Evolutionary conservation across 345 rosid species (phyloP).

Genomic region (Hirschfeldia incana): DNA sequence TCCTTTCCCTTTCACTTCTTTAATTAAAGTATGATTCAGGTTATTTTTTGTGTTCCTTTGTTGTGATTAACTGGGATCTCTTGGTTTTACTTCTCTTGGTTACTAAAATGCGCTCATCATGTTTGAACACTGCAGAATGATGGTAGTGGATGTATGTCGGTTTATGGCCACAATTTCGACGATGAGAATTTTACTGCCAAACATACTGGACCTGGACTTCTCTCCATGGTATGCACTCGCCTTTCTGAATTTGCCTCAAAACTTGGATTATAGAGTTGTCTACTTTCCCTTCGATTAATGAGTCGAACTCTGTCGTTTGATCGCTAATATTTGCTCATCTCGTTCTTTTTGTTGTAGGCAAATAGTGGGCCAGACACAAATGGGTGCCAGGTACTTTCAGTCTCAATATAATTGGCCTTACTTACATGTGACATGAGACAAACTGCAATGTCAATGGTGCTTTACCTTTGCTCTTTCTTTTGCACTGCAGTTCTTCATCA

Average conservation of each 20-base stretch:
- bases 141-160: constrained; percentile 90
- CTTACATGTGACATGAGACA: too few relatives aligned
- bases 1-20: not conserved
- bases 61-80: not conserved
- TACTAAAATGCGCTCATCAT: too few relatives aligned
- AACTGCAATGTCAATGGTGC: too few relatives aligned
- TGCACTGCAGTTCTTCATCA: too few relatives aligned
- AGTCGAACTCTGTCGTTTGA: too few relatives aligned
- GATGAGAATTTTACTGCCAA: constrained; percentile 89
- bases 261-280: too few relatives aligned
- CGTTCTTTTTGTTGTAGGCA: constrained; percentile 51
- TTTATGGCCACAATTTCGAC: constrained; percentile 81
- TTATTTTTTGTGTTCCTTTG: too few relatives aligned
- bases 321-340: not conserved
- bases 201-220: constrained; percentile 95
- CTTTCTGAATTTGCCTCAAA: not conserved
- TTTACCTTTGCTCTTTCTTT: too few relatives aligned
- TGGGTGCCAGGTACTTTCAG: constrained; percentile 73
- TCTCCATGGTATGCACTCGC: constrained; percentile 68
- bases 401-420: not conserved
- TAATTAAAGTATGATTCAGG: too few relatives aligned
- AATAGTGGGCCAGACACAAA: constrained; percentile 88
- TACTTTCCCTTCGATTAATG: too few relatives aligned
- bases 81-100: not conserved
- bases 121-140: constrained; percentile 60